These are phyloP conservation scores for Cutaneotrichosporon daszewskae DNA, from an alignment of 1,284 basidiomycete genomes.

Conservation along the genomic window DNA sequence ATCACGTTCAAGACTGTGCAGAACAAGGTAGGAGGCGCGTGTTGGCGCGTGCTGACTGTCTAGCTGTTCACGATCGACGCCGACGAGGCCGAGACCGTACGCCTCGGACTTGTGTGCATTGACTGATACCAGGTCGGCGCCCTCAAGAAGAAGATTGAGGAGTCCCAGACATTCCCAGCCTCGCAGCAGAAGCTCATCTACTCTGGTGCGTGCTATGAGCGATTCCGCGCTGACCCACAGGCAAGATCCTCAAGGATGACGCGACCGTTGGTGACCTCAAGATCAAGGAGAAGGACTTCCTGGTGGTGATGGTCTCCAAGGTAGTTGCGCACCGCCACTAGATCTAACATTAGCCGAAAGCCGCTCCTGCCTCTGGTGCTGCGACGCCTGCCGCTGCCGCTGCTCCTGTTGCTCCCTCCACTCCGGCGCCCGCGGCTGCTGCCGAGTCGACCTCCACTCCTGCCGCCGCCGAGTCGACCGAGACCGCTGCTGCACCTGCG, in stretches of 20 bases:
- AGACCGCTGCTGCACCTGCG: conserved; percentile 33
- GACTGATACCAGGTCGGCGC: conserved; percentile 53
- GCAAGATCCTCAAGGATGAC: conserved; percentile 85
- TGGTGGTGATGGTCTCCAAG: conserved; percentile 98
- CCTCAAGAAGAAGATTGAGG: conserved; percentile 81
- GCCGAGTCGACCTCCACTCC: conserved; percentile 31
- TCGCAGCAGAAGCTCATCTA: conserved; percentile 95
- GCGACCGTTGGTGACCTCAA: conserved; percentile 82
- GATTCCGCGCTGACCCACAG: conserved; percentile 48
- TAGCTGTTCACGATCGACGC: conserved; percentile 67
- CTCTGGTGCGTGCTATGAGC: conserved; percentile 57
- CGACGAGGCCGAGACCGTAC: conserved; percentile 63
- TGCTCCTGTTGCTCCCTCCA: conserved; percentile 29
- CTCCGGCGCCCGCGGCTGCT: conserved; percentile 26
- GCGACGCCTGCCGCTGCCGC: conserved; percentile 23
- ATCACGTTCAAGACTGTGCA: conserved; percentile 89
- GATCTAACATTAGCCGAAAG: conserved; percentile 34
- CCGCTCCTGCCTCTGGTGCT: conserved; percentile 37
- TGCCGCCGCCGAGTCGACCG: conserved; percentile 28
- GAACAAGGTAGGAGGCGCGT: conserved; percentile 86
- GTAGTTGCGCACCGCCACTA: conserved; percentile 49
- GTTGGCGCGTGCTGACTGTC: conserved; percentile 52
- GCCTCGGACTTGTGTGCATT: conserved; percentile 4
- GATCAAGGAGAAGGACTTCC: conserved; percentile 98
- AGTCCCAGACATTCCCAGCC: conserved; percentile 57